phyloP scores from a whole-genome alignment of 2,329 filamentous ascomycete species.

The Pseudogymnoascus sp. region DNA sequence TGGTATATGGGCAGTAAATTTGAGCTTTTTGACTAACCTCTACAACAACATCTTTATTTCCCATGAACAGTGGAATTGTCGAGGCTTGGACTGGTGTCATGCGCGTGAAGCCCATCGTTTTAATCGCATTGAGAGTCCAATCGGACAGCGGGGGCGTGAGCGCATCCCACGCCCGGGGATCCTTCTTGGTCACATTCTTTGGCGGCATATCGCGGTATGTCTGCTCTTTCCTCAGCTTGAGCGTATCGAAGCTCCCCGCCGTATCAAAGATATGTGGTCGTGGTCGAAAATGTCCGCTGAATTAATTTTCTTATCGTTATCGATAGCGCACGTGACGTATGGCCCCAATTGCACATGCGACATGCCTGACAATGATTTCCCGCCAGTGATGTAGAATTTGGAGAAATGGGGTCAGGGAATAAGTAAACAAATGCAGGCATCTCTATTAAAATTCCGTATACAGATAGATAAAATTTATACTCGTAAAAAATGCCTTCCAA shows the following conservation, averaged over 20 bases:
- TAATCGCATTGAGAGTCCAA: constrained; percentile 81
- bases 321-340: neutral
- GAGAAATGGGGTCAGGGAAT: neutral
- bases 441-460: neutral
- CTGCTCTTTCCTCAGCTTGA: neutral
- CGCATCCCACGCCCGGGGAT: constrained; percentile 54
- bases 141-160: constrained; percentile 62
- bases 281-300: constrained; percentile 4
- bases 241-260: constrained; percentile 1
- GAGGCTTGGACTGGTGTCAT: constrained; percentile 96
- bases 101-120: constrained; percentile 74
- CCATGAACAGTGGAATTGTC: constrained; percentile 78
- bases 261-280: constrained; percentile 6
- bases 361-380: neutral
- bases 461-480: neutral
- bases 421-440: neutral
- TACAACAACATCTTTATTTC: constrained; percentile 86
- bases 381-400: neutral
- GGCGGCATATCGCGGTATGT: constrained; percentile 1
- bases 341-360: neutral
- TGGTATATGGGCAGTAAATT: neutral
- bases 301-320: constrained; percentile 8
- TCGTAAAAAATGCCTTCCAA: neutral
- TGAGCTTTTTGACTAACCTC: constrained; percentile 42
- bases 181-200: constrained; percentile 31